Percentiles rank a stretch among this genome's conserved stretches.
These are phyloP conservation scores for Perkinsus marinus DNA, from an alignment of 169 alveolate species.

Conservation along the genomic window DNA sequence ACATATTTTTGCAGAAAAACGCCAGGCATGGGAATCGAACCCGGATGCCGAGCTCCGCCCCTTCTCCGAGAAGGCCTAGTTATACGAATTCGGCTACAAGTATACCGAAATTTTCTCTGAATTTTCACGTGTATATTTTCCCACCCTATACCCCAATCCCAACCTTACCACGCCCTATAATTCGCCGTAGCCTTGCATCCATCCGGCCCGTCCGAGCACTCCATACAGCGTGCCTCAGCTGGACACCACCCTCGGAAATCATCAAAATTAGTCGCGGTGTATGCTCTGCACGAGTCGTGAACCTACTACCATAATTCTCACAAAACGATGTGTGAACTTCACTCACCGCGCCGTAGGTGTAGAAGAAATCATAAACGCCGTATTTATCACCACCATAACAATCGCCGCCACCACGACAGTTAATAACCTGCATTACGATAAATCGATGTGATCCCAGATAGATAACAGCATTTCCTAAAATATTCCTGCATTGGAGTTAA, in stretches of 20 bases:
- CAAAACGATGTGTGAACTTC: too few relatives aligned
- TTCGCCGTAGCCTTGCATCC: constrained; percentile 36
- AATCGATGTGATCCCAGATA: too few relatives aligned
- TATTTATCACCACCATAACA: constrained; percentile 54
- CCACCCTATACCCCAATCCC: too few relatives aligned
- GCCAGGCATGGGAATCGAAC: too few relatives aligned
- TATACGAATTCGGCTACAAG: too few relatives aligned
- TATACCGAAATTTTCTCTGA: too few relatives aligned
- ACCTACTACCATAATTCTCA: constrained; percentile 3
- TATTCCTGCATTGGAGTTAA: too few relatives aligned
- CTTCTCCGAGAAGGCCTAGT: too few relatives aligned
- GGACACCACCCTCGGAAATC: background rate
- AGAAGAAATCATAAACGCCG: constrained; percentile 40
- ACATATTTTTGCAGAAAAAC: too few relatives aligned
- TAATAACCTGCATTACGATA: constrained; percentile 10
- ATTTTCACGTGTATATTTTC: too few relatives aligned
- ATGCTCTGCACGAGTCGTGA: constrained; percentile 43
- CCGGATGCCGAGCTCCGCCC: too few relatives aligned
- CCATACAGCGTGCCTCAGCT: background rate
- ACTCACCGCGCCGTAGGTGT: constrained; percentile 27
- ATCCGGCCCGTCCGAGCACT: background rate
- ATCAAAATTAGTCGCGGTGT: constrained; percentile 37
- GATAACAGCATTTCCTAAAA: too few relatives aligned
- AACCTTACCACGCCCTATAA: constrained; percentile 15
- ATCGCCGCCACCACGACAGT: constrained; percentile 53